A percentile compares a stretch with the other conserved stretches of the same genome.
phyloP scores from a whole-genome alignment of 331 rosid genomes.

The Quercus tomentella region DNA sequence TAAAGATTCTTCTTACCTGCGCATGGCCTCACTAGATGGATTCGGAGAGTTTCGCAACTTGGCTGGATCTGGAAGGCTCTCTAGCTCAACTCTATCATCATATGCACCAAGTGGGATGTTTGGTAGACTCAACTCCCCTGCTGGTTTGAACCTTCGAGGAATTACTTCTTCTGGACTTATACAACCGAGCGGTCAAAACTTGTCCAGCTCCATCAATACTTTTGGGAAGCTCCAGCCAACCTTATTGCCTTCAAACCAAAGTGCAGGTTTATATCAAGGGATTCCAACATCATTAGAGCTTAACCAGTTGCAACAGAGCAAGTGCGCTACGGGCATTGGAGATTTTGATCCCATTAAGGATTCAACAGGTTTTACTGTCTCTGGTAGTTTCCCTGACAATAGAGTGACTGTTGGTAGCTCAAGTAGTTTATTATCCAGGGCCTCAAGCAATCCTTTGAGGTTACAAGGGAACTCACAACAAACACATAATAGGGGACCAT shows the following conservation, averaged over 20 bases:
- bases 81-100: conserved; percentile 44
- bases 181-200: conserved; percentile 51
- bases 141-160: conserved; percentile 52
- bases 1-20: conserved; percentile 45
- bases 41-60: conserved; percentile 48
- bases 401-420: conserved; percentile 33
- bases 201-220: conserved; percentile 33
- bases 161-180: conserved; percentile 46
- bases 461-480: conserved; percentile 51
- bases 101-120: conserved; percentile 50
- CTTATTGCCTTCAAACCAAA: conserved; percentile 45
- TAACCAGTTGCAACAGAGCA: conserved; percentile 51
- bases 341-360: conserved; percentile 39
- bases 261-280: conserved; percentile 40
- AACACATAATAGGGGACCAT: conserved; percentile 33
- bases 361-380: conserved; percentile 37
- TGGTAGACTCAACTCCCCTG: conserved; percentile 59
- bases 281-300: conserved; percentile 46
- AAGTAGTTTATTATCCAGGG: conserved; percentile 29
- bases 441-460: conserved; percentile 35
- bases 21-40: conserved; percentile 46
- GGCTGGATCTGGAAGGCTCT: conserved; percentile 48
- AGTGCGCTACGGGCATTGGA: conserved; percentile 30
- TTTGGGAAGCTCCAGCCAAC: conserved; percentile 40
- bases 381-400: conserved; percentile 40